Base-by-base conservation (phyloP, 441 rosid species). In the Manihot esculenta region DNA sequence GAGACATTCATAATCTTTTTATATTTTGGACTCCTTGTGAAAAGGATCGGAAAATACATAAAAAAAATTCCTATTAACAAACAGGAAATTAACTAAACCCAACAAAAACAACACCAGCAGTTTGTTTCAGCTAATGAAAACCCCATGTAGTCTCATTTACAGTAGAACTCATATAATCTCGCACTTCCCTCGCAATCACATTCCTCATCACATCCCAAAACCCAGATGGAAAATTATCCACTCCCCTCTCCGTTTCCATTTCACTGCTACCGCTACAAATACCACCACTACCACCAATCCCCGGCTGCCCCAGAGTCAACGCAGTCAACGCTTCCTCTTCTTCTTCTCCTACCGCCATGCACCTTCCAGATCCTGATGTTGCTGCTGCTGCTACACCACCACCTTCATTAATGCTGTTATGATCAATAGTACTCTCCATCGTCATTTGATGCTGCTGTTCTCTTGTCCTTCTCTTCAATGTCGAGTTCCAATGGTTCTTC, bases 401-500 rank as follows among this genome's bases (percentile, higher is more conserved):
- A 5, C 21, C 23, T 14, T 64, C 18, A 35, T 23, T 51, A 18
- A 41, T 64, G 26, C 10, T 9, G 3, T 1, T 17, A 11, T 41
- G 3, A 44, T 64, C 49, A 18, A 33, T 0, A 27, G 26, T 51
- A 58, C 35, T 23, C 11, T 63, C 68, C 57, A 66, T 27, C 35
- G 33, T 35, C 42, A 59, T 48, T 17, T 62, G 74, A 14, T 64
- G 74, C 10, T 75, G 82, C 0, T 38, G 44, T 18, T 74, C 83
- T 59, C 77, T 77, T 1, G 87, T 85, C 66, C 84, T 73, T 69
- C 91, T 77, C 77, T 84, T 88, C 72, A 88, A 74, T 20, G 93
- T 85, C 47, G 93, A 88, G 76, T 88, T 88, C 93, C 90, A 88
- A 66, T 88, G 94, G 70, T 89, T 89, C 82, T 89, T 89, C 55